phyloP scores from a whole-genome alignment of 345 rosid species.

The Barbarea vulgaris region DNA sequence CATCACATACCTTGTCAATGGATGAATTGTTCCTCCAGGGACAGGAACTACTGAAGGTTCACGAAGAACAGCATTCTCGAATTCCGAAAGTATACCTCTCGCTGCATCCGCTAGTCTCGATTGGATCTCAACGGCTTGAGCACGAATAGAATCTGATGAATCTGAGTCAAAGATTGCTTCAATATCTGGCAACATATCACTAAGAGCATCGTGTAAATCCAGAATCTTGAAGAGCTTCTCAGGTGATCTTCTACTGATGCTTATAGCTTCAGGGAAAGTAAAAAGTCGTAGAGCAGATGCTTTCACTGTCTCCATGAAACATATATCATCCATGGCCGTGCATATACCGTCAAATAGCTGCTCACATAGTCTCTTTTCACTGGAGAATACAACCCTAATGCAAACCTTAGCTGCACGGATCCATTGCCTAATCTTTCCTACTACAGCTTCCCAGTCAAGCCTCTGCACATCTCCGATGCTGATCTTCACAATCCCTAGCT shows the following conservation, averaged over 20 bases:
- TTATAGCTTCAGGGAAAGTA: slow-evolving; percentile 88
- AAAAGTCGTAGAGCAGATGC: slow-evolving; percentile 75
- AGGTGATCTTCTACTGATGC: slow-evolving; percentile 85
- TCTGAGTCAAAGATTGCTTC: slow-evolving; percentile 75
- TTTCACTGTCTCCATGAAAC: slow-evolving; percentile 86
- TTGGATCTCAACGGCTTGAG: slow-evolving; percentile 78
- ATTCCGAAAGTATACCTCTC: slow-evolving; percentile 81
- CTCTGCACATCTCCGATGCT: slow-evolving; percentile 89
- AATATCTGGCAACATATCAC: slow-evolving; percentile 72
- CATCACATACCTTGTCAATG: slow-evolving; percentile 96
- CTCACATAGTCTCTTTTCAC: slow-evolving; percentile 84
- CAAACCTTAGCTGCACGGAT: slow-evolving; percentile 83
- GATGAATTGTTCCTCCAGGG: slow-evolving; percentile 95
- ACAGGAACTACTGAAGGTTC: slow-evolving; percentile 80
- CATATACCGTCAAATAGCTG: slow-evolving; percentile 58
- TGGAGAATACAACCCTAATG: slow-evolving; percentile 72
- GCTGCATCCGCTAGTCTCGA: slow-evolving; percentile 86
- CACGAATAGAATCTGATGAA: slow-evolving; percentile 55
- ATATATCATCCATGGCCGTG: slow-evolving; percentile 56
- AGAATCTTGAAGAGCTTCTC: slow-evolving; percentile 93
- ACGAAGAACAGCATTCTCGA: slow-evolving; percentile 73
- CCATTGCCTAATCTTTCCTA: slow-evolving; percentile 80
- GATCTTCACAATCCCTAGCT: slow-evolving; percentile 75
- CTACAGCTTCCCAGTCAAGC: slow-evolving; percentile 75
- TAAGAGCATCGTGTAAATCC: slow-evolving; percentile 79